Conservation (phyloP, 371 early-diverging fungal species). For the Lichtheimia ornata region DNA sequence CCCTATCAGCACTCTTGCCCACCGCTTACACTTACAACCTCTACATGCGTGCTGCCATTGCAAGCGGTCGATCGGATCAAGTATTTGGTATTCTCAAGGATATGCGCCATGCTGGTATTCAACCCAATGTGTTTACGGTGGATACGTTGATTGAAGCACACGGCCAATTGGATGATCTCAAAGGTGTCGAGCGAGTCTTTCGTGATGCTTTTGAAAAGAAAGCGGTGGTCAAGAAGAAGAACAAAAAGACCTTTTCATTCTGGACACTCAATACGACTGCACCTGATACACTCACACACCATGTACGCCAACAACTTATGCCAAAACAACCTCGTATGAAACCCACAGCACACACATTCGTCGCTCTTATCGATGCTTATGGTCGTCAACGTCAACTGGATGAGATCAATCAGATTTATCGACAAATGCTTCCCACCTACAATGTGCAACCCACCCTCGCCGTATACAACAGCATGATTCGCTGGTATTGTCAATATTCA, state of each 20-base stretch:
- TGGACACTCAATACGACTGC: slow-evolving; percentile 1
- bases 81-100: slow-evolving; percentile 26
- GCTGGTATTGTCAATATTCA: slow-evolving; percentile 38
- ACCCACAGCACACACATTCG: slow-evolving; percentile 35
- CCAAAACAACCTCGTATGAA: slow-evolving; percentile 8
- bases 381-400: slow-evolving; percentile 34
- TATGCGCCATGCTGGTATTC: slow-evolving; percentile 21
- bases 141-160: slow-evolving; percentile 43
- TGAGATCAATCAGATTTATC: slow-evolving; percentile 32
- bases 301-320: slow-evolving; percentile 8
- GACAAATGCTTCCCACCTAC: slow-evolving; percentile 36
- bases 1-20: slow-evolving; percentile 9
- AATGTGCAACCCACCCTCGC: slow-evolving; percentile 24
- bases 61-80: slow-evolving; percentile 22
- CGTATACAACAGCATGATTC: slow-evolving; percentile 37
- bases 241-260: slow-evolving; percentile 3
- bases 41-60: slow-evolving; percentile 43
- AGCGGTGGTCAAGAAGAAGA: not conserved
- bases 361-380: slow-evolving; percentile 43
- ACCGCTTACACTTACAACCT: slow-evolving; percentile 38
- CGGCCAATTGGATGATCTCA: slow-evolving; percentile 33
- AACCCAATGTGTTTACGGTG: slow-evolving; percentile 37
- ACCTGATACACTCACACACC: not conserved
- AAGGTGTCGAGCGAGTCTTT: slow-evolving; percentile 36
- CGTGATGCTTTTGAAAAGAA: slow-evolving; percentile 15